These are phyloP conservation scores for Xerophyta viscosa DNA, from an alignment of 106 monocot species.

Conservation along the genomic window DNA sequence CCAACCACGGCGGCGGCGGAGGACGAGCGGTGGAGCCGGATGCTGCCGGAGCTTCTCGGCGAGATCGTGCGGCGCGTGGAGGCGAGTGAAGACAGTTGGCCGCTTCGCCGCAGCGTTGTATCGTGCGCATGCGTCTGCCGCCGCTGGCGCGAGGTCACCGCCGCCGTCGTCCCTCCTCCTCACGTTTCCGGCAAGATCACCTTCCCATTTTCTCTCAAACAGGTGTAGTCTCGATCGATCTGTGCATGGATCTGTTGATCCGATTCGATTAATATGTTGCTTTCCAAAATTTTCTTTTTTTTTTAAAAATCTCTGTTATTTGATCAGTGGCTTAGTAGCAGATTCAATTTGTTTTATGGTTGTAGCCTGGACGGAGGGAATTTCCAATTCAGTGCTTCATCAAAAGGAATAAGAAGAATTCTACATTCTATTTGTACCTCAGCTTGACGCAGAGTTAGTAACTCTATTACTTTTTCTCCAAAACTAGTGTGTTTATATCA, in stretches of 20 bases:
- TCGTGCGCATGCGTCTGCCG: slow-evolving; percentile 70
- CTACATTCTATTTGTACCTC: slow-evolving; percentile 56
- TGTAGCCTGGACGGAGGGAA: slow-evolving; percentile 61
- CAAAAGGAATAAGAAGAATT: slow-evolving; percentile 62
- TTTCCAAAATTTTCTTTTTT: neutral
- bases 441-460: slow-evolving; percentile 52
- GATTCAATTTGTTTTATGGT: neutral
- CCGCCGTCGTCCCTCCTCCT: slow-evolving; percentile 48
- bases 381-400: slow-evolving; percentile 68
- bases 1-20: slow-evolving; percentile 14
- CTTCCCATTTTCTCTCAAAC: slow-evolving; percentile 88
- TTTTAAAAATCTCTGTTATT: neutral
- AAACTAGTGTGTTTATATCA: too few relatives aligned
- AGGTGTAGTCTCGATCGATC: too few relatives aligned
- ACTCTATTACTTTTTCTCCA: too few relatives aligned
- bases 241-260: too few relatives aligned
- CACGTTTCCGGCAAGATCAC: slow-evolving; percentile 62
- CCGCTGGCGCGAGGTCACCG: slow-evolving; percentile 68
- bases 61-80: slow-evolving; percentile 83
- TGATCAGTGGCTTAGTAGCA: slow-evolving; percentile 1
- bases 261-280: too few relatives aligned
- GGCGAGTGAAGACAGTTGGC: slow-evolving; percentile 63
- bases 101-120: slow-evolving; percentile 67
- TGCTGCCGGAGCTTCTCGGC: slow-evolving; percentile 81
- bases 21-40: slow-evolving; percentile 58